Evolutionary conservation across 1,139 yeast genomes (phyloP), one percentile per base, ranked within the genome.

Genomic region (Candida sp.): DNA sequence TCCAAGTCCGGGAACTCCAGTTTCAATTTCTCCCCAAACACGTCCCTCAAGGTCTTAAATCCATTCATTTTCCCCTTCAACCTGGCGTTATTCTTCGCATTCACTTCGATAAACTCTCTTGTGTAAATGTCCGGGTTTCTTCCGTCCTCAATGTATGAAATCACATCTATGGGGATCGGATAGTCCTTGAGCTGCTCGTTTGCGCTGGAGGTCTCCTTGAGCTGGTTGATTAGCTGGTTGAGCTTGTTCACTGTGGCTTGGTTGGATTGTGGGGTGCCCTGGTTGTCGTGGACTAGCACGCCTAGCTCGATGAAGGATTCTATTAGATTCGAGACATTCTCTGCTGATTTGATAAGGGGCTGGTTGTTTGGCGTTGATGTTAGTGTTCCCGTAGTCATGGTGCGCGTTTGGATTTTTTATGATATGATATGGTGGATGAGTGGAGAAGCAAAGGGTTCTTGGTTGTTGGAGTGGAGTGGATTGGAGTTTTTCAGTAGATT

Each of bases 101-200:
- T 88, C 42, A 94, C 90, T 67, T 94, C 99, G 8, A 93, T 91
- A 70, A 94, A 94, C 69, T 96, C 99, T 65, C 99, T 80, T 0
- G 98, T 92, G 68, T 94, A 94, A 45, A 94, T 93, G 65, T 94
- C 98, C 0, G 99, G 99, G 64, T 94, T 94, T 58, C 99, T 77
- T 2, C 99, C 99, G 62, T 92, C 96, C 65, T 94, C 98, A 44
- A 94, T 90, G 65, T 94, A 89, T 54, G 86, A 85, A 6, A 90
- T 72, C 12, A 90, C 92, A 63, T 90, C 97, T 44, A 87, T 66
- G 0, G 97, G 96, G 2, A 90, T 77, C 1, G 86, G 83, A 49
- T 65, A 76, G 49, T 75, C 70, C 37, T 61, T 63, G 39, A 77
- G 58, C 23, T 39, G 8, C 9, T 33, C 38, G n/a, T 26, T 38